Base-by-base conservation (phyloP, 2,329 filamentous ascomycete species). In the Pyrenophora tritici-repentis region DNA sequence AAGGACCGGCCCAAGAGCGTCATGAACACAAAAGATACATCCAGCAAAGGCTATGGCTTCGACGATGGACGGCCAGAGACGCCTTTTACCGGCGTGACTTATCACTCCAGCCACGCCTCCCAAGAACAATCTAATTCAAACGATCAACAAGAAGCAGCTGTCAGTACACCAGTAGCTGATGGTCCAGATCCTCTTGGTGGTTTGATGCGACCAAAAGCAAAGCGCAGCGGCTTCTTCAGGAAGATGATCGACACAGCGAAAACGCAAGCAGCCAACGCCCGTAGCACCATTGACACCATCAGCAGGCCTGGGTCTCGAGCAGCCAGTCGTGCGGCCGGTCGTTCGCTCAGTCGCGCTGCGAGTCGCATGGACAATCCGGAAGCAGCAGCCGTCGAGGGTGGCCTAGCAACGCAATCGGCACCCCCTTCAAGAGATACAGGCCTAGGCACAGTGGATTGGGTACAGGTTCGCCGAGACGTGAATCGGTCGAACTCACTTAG, bases 401-500 rank as follows among this genome's bases (percentile, higher is more conserved):
- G 81, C 42, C 61, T 62, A 37, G 31, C 61, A 20, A 55, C 53
- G 6, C 64, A 62, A 54, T 61, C 67, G 1, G 37, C 58, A 12
- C 68, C 55, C n/a, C 76, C 81, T 4, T 82, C 85, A 12, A 82
- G 83, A 48, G 91, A 95, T 14, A 88, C 88, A 82, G 90, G 88
- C 2, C 73, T 88, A 6, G 82, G 76, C 62, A 78, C 80, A 1
- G 82, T 89, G 12, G 93, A 97, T 71, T 99, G 94, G 92, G 91
- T 99, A n/a, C 92, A 97, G 71, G 91, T 97, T 17, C 88, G 94
- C 31, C 86, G 94, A 38, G 95, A 99, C 73, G 88, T 99, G 39
- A 97, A 99, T 73, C 85, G 94, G 31, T 96, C 93, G 3, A 97
- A 96, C 68, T 94, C 93, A 0, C 80, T 97, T 32, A 96, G 92